Evolutionary conservation across 2,329 filamentous ascomycete species (phyloP), one percentile per base, ranked within the genome.

Genomic region (Aspergillus tubingensis): DNA sequence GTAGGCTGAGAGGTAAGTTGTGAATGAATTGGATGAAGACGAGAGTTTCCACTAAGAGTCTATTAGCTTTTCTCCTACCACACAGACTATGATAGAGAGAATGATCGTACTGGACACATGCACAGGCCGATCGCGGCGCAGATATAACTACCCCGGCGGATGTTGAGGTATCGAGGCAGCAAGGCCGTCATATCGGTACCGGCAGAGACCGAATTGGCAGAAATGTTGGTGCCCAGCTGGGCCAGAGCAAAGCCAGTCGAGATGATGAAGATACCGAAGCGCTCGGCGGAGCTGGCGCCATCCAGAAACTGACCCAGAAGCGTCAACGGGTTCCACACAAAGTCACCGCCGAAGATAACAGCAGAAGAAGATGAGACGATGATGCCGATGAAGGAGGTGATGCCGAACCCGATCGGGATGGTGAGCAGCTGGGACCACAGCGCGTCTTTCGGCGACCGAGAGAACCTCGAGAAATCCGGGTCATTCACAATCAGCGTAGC

Each of bases 1-100:
- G 80, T 96, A 96, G 1, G 93, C 90, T 0, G 91, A 95, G 0
- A 97, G 86, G 72, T 96, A 96, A 3, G 91, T 96, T 0, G 91
- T 95, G 80, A 96, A 96, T 76, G 89, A 88, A 80, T 94, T 96
- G 48, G 86, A 86, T 48, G 81, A 81, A 2, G 84, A 87, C 8
- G 96, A 85, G 0, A 96, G 84, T 62, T 91, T 90, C 86, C 78
- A 80, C 68, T 77, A 56, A n/a, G 43, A 13, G 3, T 15, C 25
- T 54, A 60, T 67, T 57, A 69, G 65, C 13, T 56, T 41, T 55
- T 49, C 25, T 47, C 53, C 7, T 23, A 5, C 8, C 19, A 5
- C 13, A 27, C 21, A 27, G n/a, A 2, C 44, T 25, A 8, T 7
- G 8, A 47, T 11, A 2, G 32, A 25, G 8, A 15, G 6, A 8